Evolutionary conservation across 768 basidiomycete species (phyloP), one percentile per base, ranked within the genome.

Genomic region (Pleurotus pulmonarius): DNA sequence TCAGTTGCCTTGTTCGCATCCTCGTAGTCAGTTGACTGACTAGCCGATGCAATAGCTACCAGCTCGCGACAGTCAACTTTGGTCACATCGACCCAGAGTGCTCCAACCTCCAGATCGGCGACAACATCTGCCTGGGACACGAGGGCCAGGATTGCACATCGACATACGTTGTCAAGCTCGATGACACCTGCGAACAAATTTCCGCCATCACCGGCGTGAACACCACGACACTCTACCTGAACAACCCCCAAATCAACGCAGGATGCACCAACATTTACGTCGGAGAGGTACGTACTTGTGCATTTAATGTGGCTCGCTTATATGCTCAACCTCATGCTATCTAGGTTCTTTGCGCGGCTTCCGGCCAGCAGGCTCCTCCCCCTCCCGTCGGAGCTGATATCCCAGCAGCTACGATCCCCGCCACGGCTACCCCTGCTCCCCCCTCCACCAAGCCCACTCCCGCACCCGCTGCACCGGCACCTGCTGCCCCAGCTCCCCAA

Each of bases 201-300:
- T 56, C 75, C 25, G 15, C 46, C 24, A 60, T 51, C 1, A 61
- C 70, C 62, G 69, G 73, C 37, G 63, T 88, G 68, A 81, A 85
- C 75, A 56, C 62, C 22, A 81, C 82, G 38, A 74, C 83, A 4
- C 73, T 93, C 26, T 73, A 67, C 65, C 13, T 60, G 57, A 91
- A 92, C 81, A 93, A 93, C 81, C 90, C 88, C 16, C 85, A 90
- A 69, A 76, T 92, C 61, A 60, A 82, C 62, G 2, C 46, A 0
- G 72, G 66, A 0, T 88, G 83, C 69, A 70, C 61, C 61, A 91
- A 91, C 74, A 74, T 92, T 67, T 90, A 90, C 70, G 65, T 87
- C 56, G 88, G 85, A 64, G 86, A 91, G 82, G 90, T 90, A 49
- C 55, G 78, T 3, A 8, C 13, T 25, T 9, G 15, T 7, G 15